Base-by-base conservation (phyloP, 2,329 filamentous ascomycete genomes). In the Coccinonectria pachysandricola region DNA sequence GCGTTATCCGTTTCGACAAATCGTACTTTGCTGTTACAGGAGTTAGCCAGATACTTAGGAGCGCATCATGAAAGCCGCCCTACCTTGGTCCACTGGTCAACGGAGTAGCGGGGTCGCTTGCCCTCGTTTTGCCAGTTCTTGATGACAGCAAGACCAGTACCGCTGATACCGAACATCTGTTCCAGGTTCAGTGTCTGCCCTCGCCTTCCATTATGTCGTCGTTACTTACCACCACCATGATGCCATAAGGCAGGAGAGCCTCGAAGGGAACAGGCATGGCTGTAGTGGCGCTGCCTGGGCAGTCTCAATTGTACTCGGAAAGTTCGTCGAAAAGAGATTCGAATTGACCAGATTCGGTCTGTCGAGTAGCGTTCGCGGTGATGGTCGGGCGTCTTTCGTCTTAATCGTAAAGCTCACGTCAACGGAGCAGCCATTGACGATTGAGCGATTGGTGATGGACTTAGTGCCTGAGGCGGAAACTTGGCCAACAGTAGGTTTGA, bases 81-180 rank as follows among this genome's bases (percentile, higher is more conserved):
- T 53, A 76, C 72, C 55, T 53, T 68, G 42, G 77, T 73, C 73
- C 73, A 78, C 45, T 70, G 64, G 44, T 77, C 73, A 30, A 77
- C 34, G 6, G 67, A 71, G 48, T 70, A 71, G 39, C 73, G 67
- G 28, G 64, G 60, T 43, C 67, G 62, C 59, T 75, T 75, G 45
- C 70, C 66, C 35, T 71, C 72, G 50, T 75, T 75, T 40, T 68
- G 61, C 57, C 62, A 62, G 40, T 64, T 62, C 49, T 62, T 68
- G 40, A 77, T 56, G 39, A 65, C 64, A 19, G 66, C 65, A 38
- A 78, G 44, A 14, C 72, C 71, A 25, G 65, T 64, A 34, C 73
- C 73, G 24, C 70, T 65, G 32, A 66, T 55, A 35, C 71, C 69
- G 39, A 77, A 78, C 73, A 77, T 77, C 73, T 78, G 46, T 6